phyloP scores from a whole-genome alignment of 768 basidiomycete genomes.

The Serpula lacrymans region DNA sequence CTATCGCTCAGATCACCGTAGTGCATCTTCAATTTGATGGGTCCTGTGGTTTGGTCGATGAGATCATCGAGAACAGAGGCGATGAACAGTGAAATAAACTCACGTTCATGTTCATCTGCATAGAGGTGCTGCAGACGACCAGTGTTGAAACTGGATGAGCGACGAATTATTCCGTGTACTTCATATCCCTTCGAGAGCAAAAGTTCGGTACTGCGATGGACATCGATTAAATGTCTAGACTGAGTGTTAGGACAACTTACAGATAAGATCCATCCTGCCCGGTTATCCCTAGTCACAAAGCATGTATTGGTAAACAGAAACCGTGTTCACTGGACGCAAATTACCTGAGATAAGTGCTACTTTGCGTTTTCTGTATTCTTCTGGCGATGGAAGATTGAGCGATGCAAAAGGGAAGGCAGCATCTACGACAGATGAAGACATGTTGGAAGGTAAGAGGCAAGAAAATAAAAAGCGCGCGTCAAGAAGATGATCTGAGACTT shows the following conservation, averaged over 20 bases:
- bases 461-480: too few species aligned
- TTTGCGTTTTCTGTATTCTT: constrained; percentile 86
- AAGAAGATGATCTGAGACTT: too few species aligned
- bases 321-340: constrained; percentile 14
- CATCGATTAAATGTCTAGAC: constrained; percentile 8
- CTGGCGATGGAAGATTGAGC: constrained; percentile 62
- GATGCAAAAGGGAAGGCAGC: constrained; percentile 38
- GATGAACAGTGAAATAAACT: constrained; percentile 22
- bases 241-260: constrained; percentile 43
- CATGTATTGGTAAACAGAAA: constrained; percentile 2
- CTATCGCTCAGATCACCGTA: constrained; percentile 94
- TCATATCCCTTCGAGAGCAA: constrained; percentile 85
- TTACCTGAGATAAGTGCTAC: constrained; percentile 90
- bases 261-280: constrained; percentile 97
- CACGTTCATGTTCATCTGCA: constrained; percentile 89
- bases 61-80: constrained; percentile 5
- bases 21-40: constrained; percentile 78
- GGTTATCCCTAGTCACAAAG: constrained; percentile 72
- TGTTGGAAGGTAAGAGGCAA: not conserved
- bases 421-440: not conserved
- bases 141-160: constrained; percentile 98
- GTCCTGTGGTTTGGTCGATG: constrained; percentile 37
- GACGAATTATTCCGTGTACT: constrained; percentile 94
- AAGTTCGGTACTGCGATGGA: constrained; percentile 64
- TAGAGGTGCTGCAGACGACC: constrained; percentile 92